Evolutionary conservation across 257 asterid genomes (phyloP).

Genomic region (Datura wrightii): DNA sequence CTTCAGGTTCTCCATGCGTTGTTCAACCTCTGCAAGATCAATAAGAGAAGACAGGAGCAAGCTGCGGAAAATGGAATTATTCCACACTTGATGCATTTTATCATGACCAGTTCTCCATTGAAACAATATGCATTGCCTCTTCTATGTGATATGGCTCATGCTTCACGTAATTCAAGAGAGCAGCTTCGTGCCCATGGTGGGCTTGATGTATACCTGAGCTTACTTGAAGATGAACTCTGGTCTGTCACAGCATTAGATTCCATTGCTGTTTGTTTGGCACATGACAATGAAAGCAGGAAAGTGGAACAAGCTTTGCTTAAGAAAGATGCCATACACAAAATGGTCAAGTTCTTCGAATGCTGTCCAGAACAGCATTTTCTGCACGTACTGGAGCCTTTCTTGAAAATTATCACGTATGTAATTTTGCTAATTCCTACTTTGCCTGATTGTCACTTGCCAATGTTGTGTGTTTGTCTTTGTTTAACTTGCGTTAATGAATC

Average conservation of each 20-base stretch:
- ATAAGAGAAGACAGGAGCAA: constrained; percentile 98
- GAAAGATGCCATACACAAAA: constrained; percentile 90
- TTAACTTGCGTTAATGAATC: constrained; percentile 6
- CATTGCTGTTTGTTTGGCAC: constrained; percentile 97
- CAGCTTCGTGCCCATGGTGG: constrained; percentile 99
- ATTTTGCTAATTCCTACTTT: constrained; percentile 24
- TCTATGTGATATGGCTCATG: constrained; percentile 99
- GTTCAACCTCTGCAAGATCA: constrained; percentile 97
- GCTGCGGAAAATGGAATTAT: constrained; percentile 99
- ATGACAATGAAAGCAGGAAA: constrained; percentile 87
- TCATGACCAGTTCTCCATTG: constrained; percentile 89
- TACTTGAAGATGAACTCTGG: constrained; percentile 93
- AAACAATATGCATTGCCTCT: constrained; percentile 92
- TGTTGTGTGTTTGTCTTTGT: constrained; percentile 1
- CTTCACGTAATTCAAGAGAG: constrained; percentile 96
- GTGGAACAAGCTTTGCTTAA: constrained; percentile 91
- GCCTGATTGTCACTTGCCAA: background rate
- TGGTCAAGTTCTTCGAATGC: constrained; percentile 87
- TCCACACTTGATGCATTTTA: constrained; percentile 93
- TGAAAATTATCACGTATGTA: constrained; percentile 95
- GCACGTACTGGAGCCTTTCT: constrained; percentile 94
- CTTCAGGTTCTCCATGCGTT: constrained; percentile 90
- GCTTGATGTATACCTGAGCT: constrained; percentile 90
- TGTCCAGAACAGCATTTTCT: constrained; percentile 96
- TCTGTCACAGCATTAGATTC: constrained; percentile 98